A percentile compares a stretch with the other conserved stretches of the same genome.
Conservation (phyloP, 129 eudicot genomes). For the Helianthus annuus region HanXRQr2.0-SUNRISE NC_035442.2:168466013-168466512, state of each 20-base stretch:
- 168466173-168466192: background rate
- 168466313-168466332: background rate
- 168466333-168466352: slow-evolving; percentile 85
- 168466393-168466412: slow-evolving; percentile 54
- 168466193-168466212: background rate
- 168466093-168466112: background rate
- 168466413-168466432: slow-evolving; percentile 62
- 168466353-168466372: slow-evolving; percentile 90
- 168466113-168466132: background rate
- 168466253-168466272: background rate
- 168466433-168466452: slow-evolving; percentile 41
- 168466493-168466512: background rate
- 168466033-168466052: background rate
- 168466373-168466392: slow-evolving; percentile 65
- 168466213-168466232: slow-evolving; percentile 1
- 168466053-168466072: background rate
- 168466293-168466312: background rate
- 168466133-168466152: background rate
- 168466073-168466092: background rate
- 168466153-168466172: background rate
- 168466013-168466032: background rate
- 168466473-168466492: slow-evolving; percentile 11
- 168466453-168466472: slow-evolving; percentile 44
- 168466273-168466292: background rate
- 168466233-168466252: background rate